Base-by-base conservation (phyloP, 169 alveolate species). In the Plasmodium inui region DNA sequence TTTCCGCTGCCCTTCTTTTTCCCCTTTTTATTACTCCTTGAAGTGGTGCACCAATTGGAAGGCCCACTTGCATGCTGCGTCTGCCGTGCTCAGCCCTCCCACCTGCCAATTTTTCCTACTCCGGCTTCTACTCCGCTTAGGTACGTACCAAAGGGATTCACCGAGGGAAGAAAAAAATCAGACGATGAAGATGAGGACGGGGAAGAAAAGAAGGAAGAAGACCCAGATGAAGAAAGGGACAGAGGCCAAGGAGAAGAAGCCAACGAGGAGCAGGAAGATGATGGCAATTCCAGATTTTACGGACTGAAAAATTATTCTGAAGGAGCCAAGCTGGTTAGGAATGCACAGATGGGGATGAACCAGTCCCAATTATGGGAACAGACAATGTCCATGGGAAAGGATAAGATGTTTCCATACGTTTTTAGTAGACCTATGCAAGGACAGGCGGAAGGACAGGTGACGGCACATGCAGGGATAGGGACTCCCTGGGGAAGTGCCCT, bases 81-180 rank as follows among this genome's bases (percentile, higher is more conserved):
- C 22, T 26, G 17, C 37, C n/a, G 19, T 12, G 30, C 7, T 67
- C 4, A 67, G 76, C 6, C 28, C 19, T 50, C 28, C 17, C 37
- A 12, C 9, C 26, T 22, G 28, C 14, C n/a, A 1, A 80, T 80
- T 71, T 44, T 22, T 37, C 28, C 71, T 26, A 67, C 55, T 41
- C 17, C 55, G 39, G 17, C 73, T 37, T 84, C 28, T 53, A 2
- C 41, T 12, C 94, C 14, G 7, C 37, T 79, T 93, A 95, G 97
- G 83, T 95, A 95, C 53, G 96, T 95, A 22, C 96, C 97, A 4
- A 95, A 95, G 82, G 95, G 93, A 72, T 19, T 1, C 41, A 74
- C 71, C 10, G 79, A 70, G 39, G 37, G 32, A 6, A 50, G 41
- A 53, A 76, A 85, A 34, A 37, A 46, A 8, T 50, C n/a, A 34